Conservation (phyloP, 2,329 filamentous ascomycete species). For the Zasmidium citrigriseum region DNA sequence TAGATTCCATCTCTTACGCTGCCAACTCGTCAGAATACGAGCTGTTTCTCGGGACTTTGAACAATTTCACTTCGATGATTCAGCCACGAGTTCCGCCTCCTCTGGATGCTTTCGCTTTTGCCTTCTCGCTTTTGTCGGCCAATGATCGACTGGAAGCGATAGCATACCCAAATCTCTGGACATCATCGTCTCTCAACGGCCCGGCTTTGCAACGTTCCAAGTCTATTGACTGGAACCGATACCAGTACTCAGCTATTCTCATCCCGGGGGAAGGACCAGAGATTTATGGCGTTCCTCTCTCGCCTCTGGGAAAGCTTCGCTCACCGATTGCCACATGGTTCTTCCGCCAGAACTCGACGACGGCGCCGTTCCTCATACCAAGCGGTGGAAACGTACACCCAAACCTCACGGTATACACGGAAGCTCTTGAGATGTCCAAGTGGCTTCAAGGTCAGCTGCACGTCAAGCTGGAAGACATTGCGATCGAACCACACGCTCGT, state of each 20-base stretch:
- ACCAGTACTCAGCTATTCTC: neutral
- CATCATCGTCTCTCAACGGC: neutral
- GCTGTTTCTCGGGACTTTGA: conserved; percentile 1
- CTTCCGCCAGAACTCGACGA: neutral
- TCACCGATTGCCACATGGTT: neutral
- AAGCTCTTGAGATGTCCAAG: neutral
- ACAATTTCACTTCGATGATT: neutral
- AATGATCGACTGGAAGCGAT: neutral
- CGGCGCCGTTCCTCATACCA: neutral
- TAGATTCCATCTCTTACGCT: neutral
- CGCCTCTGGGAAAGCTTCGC: neutral
- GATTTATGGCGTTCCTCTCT: conserved; percentile 3
- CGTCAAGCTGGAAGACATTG: neutral
- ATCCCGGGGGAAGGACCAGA: conserved; percentile 1
- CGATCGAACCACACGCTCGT: neutral
- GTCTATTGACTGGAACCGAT: neutral
- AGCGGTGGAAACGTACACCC: conserved; percentile 1
- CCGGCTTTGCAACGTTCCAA: neutral
- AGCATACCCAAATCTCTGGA: neutral
- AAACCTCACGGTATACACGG: neutral
- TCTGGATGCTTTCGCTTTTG: neutral
- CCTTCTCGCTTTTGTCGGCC: neutral
- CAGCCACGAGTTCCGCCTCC: neutral
- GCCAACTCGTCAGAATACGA: conserved; percentile 2
- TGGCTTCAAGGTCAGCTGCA: neutral